Evolutionary conservation across 2,329 filamentous ascomycete genomes (phyloP), one percentile per base, ranked within the genome.

Genomic region (Trichophyton schoenleinii): DNA sequence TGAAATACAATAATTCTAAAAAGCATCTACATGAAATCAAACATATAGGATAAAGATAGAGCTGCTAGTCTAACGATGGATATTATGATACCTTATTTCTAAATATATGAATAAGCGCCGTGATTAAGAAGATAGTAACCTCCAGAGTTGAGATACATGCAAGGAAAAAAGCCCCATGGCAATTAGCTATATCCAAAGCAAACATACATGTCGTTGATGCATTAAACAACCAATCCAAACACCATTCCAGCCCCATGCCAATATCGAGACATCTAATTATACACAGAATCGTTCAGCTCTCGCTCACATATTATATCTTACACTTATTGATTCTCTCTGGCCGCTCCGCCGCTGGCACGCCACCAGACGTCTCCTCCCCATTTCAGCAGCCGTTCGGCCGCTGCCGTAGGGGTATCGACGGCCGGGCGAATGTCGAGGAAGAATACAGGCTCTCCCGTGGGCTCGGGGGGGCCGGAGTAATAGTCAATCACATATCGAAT

Each of bases 351-450:
- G 60, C 84, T 89, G 0, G 91, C 91, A 67, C 83, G 85, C 85
- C 89, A 96, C 94, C 94, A 99, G 7, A 95, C 82, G 74, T 97
- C 92, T 8, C 89, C 91, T 58, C 91, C 87, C 89, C 91, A 97
- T 69, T 91, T 80, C 71, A 96, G 84, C 63, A 91, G 75, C 59
- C 94, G 82, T 78, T 97, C 94, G 2, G 86, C 83, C 0, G 90
- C 88, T 28, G 87, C 87, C 0, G 83, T 86, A 2, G 91, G 91
- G 0, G 89, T 89, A 72, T 88, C 85, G 48, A 96, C 77, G 2
- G 94, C 94, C 1, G 94, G 94, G 65, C 94, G 83, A 20, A 99
- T 94, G 71, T 99, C 94, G 60, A 99, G 83, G 73, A 86, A 96
- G 77, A 99, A 99, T 5, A 97, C 91, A 2, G 94, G 92, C 71